These are phyloP conservation scores for Grammothele lineata DNA, from an alignment of 768 basidiomycete genomes.

Conservation along the genomic window DNA sequence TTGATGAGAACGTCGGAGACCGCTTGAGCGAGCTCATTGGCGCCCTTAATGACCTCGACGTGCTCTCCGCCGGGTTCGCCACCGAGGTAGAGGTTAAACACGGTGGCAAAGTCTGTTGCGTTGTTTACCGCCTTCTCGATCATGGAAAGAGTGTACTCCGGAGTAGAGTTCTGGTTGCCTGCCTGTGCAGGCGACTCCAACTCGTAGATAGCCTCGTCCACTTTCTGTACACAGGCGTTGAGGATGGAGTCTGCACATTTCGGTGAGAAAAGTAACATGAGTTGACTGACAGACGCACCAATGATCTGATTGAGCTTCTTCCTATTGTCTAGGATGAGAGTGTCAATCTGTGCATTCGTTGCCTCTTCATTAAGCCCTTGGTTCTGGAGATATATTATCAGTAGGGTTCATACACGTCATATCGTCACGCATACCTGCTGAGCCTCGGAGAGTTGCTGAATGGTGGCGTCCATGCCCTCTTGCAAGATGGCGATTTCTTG, in stretches of 20 bases:
- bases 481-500: slow-evolving; percentile 94
- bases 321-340: slow-evolving; percentile 90
- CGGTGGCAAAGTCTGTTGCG: slow-evolving; percentile 92
- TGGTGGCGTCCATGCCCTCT: slow-evolving; percentile 90
- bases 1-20: slow-evolving; percentile 89
- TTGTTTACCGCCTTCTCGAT: slow-evolving; percentile 95
- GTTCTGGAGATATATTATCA: slow-evolving; percentile 42
- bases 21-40: slow-evolving; percentile 94
- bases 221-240: slow-evolving; percentile 93
- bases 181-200: slow-evolving; percentile 93
- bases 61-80: slow-evolving; percentile 89
- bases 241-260: slow-evolving; percentile 82
- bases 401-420: not conserved
- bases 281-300: slow-evolving; percentile 46
- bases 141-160: slow-evolving; percentile 97
- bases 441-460: slow-evolving; percentile 81
- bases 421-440: slow-evolving; percentile 58
- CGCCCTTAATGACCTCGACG: slow-evolving; percentile 96
- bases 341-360: slow-evolving; percentile 96
- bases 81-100: slow-evolving; percentile 87
- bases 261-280: slow-evolving; percentile 1
- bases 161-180: slow-evolving; percentile 95
- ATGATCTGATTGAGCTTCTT: slow-evolving; percentile 99
- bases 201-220: slow-evolving; percentile 97
- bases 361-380: slow-evolving; percentile 85